Evolutionary conservation across 2,329 filamentous ascomycete genomes (phyloP).

Genomic region (Botryotinia convoluta): DNA sequence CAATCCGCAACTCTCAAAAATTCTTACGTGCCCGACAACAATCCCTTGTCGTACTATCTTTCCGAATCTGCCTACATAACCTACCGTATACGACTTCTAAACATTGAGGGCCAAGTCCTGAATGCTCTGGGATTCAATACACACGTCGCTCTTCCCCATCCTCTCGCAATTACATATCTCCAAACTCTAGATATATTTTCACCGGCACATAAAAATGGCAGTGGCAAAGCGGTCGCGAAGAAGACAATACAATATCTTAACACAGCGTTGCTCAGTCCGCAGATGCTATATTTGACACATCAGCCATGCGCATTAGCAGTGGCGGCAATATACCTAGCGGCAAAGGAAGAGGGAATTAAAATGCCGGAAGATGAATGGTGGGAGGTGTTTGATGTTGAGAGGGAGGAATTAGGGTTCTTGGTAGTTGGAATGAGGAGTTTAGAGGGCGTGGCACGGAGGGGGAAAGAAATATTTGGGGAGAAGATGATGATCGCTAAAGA

Average conservation of each 20-base stretch:
- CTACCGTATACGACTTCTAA: slow-evolving; percentile 62
- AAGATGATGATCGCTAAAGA: slow-evolving; percentile 29
- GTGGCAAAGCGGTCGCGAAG: slow-evolving; percentile 55
- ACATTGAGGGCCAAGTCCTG: slow-evolving; percentile 75
- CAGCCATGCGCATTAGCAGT: slow-evolving; percentile 84
- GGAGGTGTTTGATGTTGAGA: slow-evolving; percentile 95
- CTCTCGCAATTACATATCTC: slow-evolving; percentile 85
- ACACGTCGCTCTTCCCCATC: slow-evolving; percentile 81
- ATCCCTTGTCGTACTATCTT: slow-evolving; percentile 62
- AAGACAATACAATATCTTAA: slow-evolving; percentile 79
- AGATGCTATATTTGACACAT: slow-evolving; percentile 87
- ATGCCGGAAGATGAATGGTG: slow-evolving; percentile 89
- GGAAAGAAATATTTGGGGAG: slow-evolving; percentile 29
- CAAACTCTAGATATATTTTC: slow-evolving; percentile 75
- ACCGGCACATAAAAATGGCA: slow-evolving; percentile 31
- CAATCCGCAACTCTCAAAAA: slow-evolving; percentile 45
- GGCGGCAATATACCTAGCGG: slow-evolving; percentile 86
- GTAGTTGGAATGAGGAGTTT: slow-evolving; percentile 83
- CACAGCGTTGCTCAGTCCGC: slow-evolving; percentile 78
- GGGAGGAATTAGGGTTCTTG: slow-evolving; percentile 90
- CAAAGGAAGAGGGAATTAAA: slow-evolving; percentile 71
- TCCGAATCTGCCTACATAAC: slow-evolving; percentile 69
- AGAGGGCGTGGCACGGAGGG: slow-evolving; percentile 50
- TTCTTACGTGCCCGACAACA: slow-evolving; percentile 25
- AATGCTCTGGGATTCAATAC: slow-evolving; percentile 76